Evolutionary conservation across 331 rosid species (phyloP), one percentile per base, ranked within the genome.

Genomic region (Arachis monticola): DNA sequence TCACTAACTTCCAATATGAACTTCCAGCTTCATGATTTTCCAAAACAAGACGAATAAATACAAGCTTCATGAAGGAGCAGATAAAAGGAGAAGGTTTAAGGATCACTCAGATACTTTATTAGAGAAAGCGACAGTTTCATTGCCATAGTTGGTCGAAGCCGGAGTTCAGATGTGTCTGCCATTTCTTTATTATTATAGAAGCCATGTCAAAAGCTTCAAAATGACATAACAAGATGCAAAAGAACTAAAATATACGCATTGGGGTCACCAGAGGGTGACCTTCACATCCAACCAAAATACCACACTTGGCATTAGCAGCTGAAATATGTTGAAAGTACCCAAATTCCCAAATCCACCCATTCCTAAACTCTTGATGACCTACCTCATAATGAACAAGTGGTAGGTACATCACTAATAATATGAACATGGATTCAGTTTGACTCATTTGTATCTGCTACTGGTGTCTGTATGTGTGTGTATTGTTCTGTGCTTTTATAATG

Each of bases 301-400:
- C 35, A 71, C 27, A 2, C 3, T 62, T 30, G 12, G 50, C 70
- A 42, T 61, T 53, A 52, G 52, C 52, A 50, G 22, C 70, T n/a
- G 6, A 30, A 14, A 10, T 31, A 72, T 35, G 38, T 27, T 48
- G 12, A 48, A 13, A 38, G 63, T 50, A 59, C 53, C 5, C 62
- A 60, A 70, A 35, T 79, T 80, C 66, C 83, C 79, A 42, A 8
- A 27, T 6, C 79, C 79, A 41, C 46, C 83, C 83, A 74, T 73
- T 73, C 79, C 75, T 2, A 67, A 67, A 60, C 50, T 42, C 52
- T 59, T 10, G 46, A 56, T 6, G 8, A 30, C 7, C 5, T 55
- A 7, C 55, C 60, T 50, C 1, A 4, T 46, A 62, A 71, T 71
- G 62, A 63, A n/a, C n/a, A 55, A 14, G 30, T 56, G 46, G 78